These are phyloP conservation scores for Moniliophthora roreri DNA, from an alignment of 1,284 basidiomycete genomes.

Conservation along the genomic window DNA sequence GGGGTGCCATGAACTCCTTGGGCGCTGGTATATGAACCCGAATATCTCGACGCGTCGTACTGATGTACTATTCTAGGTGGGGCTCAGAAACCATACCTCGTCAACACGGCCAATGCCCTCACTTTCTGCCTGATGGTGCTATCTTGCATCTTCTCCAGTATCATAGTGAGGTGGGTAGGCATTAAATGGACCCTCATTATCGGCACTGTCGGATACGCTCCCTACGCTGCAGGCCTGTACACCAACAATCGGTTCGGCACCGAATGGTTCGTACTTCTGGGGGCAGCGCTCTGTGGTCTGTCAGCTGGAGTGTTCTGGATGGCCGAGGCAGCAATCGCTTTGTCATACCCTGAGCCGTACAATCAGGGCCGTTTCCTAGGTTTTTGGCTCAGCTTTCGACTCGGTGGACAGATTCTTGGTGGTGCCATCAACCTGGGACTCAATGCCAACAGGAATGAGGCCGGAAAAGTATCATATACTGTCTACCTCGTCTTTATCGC, in stretches of 20 bases:
- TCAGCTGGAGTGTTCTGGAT: constrained; percentile 18
- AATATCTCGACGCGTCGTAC: background rate
- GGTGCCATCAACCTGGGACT: constrained; percentile 19
- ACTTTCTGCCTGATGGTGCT: constrained; percentile 13
- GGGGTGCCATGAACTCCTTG: constrained; percentile 14
- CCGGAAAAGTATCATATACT: constrained; percentile 17
- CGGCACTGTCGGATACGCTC: constrained; percentile 12
- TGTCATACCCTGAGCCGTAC: constrained; percentile 17
- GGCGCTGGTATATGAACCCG: constrained; percentile 6
- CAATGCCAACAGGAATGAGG: constrained; percentile 13
- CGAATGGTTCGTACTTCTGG: constrained; percentile 17
- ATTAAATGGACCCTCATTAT: constrained; percentile 11
- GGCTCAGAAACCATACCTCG: constrained; percentile 1
- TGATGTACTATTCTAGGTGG: background rate
- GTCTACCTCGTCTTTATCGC: constrained; percentile 19
- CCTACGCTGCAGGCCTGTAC: constrained; percentile 17
- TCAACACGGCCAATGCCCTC: constrained; percentile 11
- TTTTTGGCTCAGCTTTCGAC: constrained; percentile 14
- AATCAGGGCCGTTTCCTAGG: constrained; percentile 16
- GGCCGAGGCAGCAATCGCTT: constrained; percentile 17
- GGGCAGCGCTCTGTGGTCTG: constrained; percentile 19
- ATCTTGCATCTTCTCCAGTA: constrained; percentile 9
- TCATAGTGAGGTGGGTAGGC: constrained; percentile 7
- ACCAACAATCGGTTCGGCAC: constrained; percentile 17
- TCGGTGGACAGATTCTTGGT: constrained; percentile 16